These are phyloP conservation scores for Psidium friedrichsthalianum DNA, from an alignment of 345 rosid species.

Conservation along the genomic window DNA sequence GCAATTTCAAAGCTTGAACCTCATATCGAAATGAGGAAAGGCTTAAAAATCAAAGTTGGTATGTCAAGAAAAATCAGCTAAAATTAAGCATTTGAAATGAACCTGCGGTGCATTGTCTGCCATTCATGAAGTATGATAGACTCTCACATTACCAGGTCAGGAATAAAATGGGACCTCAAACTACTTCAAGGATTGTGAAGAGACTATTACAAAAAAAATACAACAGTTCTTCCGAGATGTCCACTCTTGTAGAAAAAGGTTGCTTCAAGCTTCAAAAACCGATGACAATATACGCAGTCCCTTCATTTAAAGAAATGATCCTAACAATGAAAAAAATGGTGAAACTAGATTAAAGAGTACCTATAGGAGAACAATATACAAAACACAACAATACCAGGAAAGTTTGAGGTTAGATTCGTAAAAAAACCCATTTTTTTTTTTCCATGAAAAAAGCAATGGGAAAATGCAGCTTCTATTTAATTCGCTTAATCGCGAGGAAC, in stretches of 20 bases:
- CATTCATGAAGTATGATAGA: constrained; percentile 15
- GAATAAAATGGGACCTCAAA: constrained; percentile 1
- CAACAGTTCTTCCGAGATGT: not conserved
- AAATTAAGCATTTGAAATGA: not conserved
- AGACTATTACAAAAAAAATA: constrained; percentile 5
- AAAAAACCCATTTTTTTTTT: too few relatives aligned
- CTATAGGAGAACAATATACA: not conserved
- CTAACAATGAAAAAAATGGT: not conserved
- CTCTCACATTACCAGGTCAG: constrained; percentile 13
- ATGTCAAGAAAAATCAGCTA: not conserved
- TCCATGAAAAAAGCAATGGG: too few relatives aligned
- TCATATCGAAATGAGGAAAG: not conserved
- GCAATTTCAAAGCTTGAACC: not conserved
- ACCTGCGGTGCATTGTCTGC: constrained; percentile 66
- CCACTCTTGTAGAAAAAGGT: not conserved
- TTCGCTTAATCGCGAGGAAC: not conserved
- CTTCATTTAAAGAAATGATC: not conserved
- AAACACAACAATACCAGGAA: not conserved
- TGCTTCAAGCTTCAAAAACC: constrained; percentile 6
- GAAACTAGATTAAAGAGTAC: not conserved
- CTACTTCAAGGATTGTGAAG: constrained; percentile 10
- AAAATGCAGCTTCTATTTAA: not conserved
- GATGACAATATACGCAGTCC: not conserved
- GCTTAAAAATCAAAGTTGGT: not conserved
- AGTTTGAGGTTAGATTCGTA: not conserved